Evolutionary conservation across 2,329 filamentous ascomycete species (phyloP).

Genomic region (Elsinoe fawcettii): DNA sequence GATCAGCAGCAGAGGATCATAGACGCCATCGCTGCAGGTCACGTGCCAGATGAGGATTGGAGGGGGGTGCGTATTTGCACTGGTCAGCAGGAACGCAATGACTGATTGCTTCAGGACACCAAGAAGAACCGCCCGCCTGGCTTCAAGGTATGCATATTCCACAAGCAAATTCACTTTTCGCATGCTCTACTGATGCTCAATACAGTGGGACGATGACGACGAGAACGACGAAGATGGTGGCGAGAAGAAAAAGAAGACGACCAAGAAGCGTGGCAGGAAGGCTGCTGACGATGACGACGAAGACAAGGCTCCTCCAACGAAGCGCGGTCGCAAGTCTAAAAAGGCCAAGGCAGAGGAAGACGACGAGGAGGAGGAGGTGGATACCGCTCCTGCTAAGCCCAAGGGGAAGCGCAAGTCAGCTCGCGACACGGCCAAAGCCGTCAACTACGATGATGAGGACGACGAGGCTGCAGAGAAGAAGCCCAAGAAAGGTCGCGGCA

Average conservation of each 20-base stretch:
- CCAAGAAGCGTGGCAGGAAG: conserved; percentile 37
- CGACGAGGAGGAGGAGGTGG: conserved; percentile 21
- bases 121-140: conserved; percentile 60
- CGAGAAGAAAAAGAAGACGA: conserved; percentile 24
- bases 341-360: conserved; percentile 24
- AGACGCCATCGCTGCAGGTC: conserved; percentile 64
- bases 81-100: conserved; percentile 15
- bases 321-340: conserved; percentile 22
- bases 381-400: conserved; percentile 22
- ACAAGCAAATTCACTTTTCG: no score
- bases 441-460: not conserved
- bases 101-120: conserved; percentile 50
- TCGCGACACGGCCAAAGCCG: conserved; percentile 7
- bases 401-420: conserved; percentile 25
- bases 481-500: conserved; percentile 12
- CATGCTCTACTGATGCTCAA: not conserved
- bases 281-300: conserved; percentile 31
- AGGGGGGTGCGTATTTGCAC: conserved; percentile 59
- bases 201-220: conserved; percentile 22
- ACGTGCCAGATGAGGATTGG: conserved; percentile 80
- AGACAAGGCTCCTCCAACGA: conserved; percentile 25
- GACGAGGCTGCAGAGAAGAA: conserved; percentile 14
- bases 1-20: conserved; percentile 67
- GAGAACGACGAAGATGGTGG: conserved; percentile 18
- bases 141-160: not conserved